Base-by-base conservation (phyloP, 2,329 filamentous ascomycete species). In the Allantophomopsis cytisporea region DNA sequence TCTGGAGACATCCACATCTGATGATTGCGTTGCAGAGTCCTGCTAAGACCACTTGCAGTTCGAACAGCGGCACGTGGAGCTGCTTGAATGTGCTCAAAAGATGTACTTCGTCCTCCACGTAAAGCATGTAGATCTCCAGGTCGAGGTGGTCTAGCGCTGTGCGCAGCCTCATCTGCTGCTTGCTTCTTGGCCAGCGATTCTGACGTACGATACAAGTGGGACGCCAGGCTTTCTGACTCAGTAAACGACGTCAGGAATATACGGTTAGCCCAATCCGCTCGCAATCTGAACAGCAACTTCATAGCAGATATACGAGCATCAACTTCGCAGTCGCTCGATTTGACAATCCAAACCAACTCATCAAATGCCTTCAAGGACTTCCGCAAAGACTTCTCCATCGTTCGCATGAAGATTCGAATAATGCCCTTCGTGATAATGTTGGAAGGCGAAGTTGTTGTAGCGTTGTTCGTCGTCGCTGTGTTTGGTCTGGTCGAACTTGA, bases 201-300 rank as follows among this genome's bases (percentile, higher is more conserved):
- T 18, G 65, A 53, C 5, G 71, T 76, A 31, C 86, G 77, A 48
- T 76, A 80, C 8, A 94, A 63, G 6, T 80, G 70, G 13, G 76
- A 70, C 20, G 87, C 84, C 17, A 94, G 64, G 39, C 75, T 76
- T 46, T 80, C 75, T 20, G 77, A 81, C 54, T 94, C 85, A 2
- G 80, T 75, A 21, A 75, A 71, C 28, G 73, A 61, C 7, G 76
- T 76, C 39, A 94, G 64, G 42, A 81, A 85, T 4, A 95, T 71
- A 35, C 79, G 73, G 47, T 88, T 76, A 8, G 81, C 76, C 55
- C 82, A 85, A 58, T 94, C 86, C 16, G 86, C 85, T 42, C 88
- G 75, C 21, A 95, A 63, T 34, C 88, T 76, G 54, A 93, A 89
- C 2, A 95, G 64, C 34, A 89, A 61, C 51, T 84, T 86, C 66